Percentiles rank a stretch among this genome's conserved stretches.
phyloP scores from a whole-genome alignment of 75 land plant genomes.

The Sequoiadendron giganteum region DNA sequence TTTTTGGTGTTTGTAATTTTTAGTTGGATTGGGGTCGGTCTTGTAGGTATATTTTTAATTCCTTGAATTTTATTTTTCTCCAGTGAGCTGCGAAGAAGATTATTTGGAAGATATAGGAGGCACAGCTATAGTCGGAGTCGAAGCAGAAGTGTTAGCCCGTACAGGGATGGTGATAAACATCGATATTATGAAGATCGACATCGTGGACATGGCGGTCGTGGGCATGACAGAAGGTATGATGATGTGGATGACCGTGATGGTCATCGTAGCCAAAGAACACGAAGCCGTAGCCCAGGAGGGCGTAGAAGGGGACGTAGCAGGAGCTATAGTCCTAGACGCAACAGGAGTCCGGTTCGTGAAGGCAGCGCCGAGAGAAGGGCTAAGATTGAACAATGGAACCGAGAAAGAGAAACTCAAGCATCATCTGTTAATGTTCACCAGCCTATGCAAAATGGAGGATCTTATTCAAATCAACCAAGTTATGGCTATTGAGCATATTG shows the following conservation, averaged over 20 bases:
- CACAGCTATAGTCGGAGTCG: slow-evolving; percentile 28
- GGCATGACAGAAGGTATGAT: slow-evolving; percentile 19
- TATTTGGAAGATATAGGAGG: slow-evolving; percentile 37
- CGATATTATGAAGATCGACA: slow-evolving; percentile 17
- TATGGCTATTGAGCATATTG: neutral
- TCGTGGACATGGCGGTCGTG: slow-evolving; percentile 29
- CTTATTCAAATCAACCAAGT: neutral
- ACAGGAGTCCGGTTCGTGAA: slow-evolving; percentile 33
- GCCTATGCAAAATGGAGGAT: slow-evolving; percentile 11
- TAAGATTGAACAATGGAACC: slow-evolving; percentile 41
- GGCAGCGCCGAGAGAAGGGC: slow-evolving; percentile 46
- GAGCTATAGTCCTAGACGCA: slow-evolving; percentile 23
- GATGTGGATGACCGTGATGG: slow-evolving; percentile 30
- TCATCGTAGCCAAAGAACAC: slow-evolving; percentile 15
- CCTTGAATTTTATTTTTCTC: neutral
- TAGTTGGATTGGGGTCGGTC: neutral
- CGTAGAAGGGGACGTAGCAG: slow-evolving; percentile 16
- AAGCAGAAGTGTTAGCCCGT: slow-evolving; percentile 28
- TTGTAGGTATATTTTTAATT: neutral
- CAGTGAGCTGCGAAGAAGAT: slow-evolving; percentile 30
- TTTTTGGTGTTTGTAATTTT: neutral
- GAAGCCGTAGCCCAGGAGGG: slow-evolving; percentile 16
- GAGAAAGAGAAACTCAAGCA: slow-evolving; percentile 36
- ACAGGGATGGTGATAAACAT: slow-evolving; percentile 18
- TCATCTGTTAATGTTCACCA: neutral